phyloP scores from a whole-genome alignment of 2,329 filamentous ascomycete genomes.

The Emericellopsis atlantica region DNA sequence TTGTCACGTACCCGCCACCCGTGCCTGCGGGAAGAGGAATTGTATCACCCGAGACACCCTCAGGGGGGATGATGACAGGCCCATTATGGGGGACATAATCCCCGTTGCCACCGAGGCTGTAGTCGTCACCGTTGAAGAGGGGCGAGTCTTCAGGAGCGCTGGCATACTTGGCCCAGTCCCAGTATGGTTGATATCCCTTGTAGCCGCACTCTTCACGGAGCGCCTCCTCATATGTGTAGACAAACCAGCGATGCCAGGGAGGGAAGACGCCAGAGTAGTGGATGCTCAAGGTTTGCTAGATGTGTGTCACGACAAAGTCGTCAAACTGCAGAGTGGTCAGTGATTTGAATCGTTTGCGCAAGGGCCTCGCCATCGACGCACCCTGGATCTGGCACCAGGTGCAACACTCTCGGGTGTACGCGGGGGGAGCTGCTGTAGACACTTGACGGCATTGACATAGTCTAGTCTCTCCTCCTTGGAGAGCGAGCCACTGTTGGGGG shows the following conservation, averaged over 20 bases:
- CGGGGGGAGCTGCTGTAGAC: slow-evolving; percentile 19
- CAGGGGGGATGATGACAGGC: slow-evolving; percentile 11
- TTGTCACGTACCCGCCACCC: slow-evolving; percentile 38
- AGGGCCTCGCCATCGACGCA: no score
- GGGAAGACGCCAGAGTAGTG: slow-evolving; percentile 19
- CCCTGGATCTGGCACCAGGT: slow-evolving; percentile 17
- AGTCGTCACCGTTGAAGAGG: slow-evolving; percentile 36
- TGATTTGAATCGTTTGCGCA: no score
- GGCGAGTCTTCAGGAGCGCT: slow-evolving; percentile 30
- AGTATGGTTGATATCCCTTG: slow-evolving; percentile 21
- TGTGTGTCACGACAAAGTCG: slow-evolving; percentile 26
- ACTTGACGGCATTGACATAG: slow-evolving; percentile 28
- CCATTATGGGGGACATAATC: slow-evolving; percentile 17
- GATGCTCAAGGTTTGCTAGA: slow-evolving; percentile 22
- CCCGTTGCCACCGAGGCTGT: slow-evolving; percentile 32
- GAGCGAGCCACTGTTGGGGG: slow-evolving; percentile 13
- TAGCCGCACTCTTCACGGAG: slow-evolving; percentile 20
- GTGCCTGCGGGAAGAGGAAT: slow-evolving; percentile 14
- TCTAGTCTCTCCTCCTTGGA: slow-evolving; percentile 16
- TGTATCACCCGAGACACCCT: no score
- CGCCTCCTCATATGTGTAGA: slow-evolving; percentile 9
- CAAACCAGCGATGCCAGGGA: slow-evolving; percentile 25
- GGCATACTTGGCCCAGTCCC: slow-evolving; percentile 35
- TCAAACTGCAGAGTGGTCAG: slow-evolving; percentile 17
- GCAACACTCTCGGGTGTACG: slow-evolving; percentile 14